Conservation (phyloP, 306 rosid genomes). For the Geum urbanum region DNA sequence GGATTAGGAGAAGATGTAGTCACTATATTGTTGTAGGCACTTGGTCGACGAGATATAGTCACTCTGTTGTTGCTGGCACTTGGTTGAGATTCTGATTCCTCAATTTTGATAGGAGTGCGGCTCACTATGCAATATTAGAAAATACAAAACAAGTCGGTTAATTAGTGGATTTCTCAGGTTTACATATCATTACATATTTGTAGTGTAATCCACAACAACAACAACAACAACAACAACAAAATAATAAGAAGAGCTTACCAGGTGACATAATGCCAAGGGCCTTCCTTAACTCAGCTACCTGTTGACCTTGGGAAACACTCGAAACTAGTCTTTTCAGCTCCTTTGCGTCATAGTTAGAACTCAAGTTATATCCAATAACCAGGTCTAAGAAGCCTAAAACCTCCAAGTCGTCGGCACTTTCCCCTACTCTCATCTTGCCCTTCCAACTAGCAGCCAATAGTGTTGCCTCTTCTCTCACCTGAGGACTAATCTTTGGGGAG, state of each 20-base stretch:
- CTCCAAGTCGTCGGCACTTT: conserved; percentile 28
- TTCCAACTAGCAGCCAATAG: conserved; percentile 45
- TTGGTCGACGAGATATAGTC: no score
- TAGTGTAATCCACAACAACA: no score
- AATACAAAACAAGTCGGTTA: neutral
- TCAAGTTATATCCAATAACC: conserved; percentile 32
- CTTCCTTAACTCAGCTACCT: conserved; percentile 25
- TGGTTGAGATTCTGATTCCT: conserved; percentile 19
- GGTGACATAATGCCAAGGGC: conserved; percentile 28
- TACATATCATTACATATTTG: neutral
- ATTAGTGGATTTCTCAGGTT: neutral
- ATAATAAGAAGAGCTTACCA: conserved; percentile 30
- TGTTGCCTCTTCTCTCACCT: conserved; percentile 36
- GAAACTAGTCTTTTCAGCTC: conserved; percentile 33
- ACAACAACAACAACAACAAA: no score
- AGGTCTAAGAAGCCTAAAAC: conserved; percentile 46
- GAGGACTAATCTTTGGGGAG: conserved; percentile 33
- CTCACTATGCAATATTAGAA: conserved; percentile 13
- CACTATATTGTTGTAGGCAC: neutral
- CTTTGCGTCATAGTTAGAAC: conserved; percentile 26
- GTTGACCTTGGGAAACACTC: conserved; percentile 31
- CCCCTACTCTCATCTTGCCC: conserved; percentile 21
- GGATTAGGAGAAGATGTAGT: conserved; percentile 21
- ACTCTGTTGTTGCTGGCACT: no score
- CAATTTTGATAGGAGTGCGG: conserved; percentile 8